Conservation (phyloP, 2,329 filamentous ascomycete genomes). For the Fusarium compactum region DNA sequence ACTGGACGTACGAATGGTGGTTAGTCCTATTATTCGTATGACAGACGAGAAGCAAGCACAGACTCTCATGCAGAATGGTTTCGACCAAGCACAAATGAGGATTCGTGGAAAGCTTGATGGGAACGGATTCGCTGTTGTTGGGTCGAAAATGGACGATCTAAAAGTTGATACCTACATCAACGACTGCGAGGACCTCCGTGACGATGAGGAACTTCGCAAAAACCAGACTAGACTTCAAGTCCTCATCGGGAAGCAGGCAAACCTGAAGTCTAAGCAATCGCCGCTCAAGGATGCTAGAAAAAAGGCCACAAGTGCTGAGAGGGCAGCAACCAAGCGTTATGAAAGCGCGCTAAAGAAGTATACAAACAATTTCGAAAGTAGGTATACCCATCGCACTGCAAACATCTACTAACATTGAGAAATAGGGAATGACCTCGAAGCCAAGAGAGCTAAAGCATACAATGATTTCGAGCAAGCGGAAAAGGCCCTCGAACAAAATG, state of each 20-base stretch:
- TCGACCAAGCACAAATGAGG: conserved; percentile 46
- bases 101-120: conserved; percentile 46
- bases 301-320: not conserved
- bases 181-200: not conserved
- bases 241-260: not conserved
- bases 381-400: too few species aligned
- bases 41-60: conserved; percentile 44
- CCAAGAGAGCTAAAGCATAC: not conserved
- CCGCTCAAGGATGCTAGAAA: too few species aligned
- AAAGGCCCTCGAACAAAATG: not conserved
- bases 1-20: conserved; percentile 47
- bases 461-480: not conserved
- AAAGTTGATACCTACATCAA: conserved; percentile 1
- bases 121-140: conserved; percentile 42
- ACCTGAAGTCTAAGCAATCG: not conserved
- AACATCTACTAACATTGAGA: too few species aligned
- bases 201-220: not conserved
- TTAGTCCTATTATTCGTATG: conserved; percentile 44
- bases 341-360: too few species aligned
- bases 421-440: not conserved
- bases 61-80: conserved; percentile 40
- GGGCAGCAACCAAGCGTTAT: too few species aligned
- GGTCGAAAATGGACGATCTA: conserved; percentile 50
- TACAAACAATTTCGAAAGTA: not conserved
- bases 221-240: not conserved